Evolutionary conservation across 495 filamentous ascomycete species (phyloP).

Genomic region (Penicillium roqueforti): DNA sequence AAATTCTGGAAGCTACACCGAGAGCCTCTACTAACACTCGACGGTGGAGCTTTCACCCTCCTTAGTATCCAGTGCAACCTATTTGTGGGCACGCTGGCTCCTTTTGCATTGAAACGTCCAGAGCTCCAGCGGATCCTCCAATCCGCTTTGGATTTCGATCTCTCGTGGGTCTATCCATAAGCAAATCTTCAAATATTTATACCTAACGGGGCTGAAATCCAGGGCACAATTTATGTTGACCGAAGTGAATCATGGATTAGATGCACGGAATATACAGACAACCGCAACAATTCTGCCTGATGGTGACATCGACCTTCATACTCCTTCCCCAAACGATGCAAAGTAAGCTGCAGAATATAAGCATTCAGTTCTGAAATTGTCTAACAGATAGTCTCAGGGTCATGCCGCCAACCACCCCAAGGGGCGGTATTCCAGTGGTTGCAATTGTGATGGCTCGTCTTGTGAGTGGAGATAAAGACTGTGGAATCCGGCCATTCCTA

Average conservation of each 20-base stretch:
- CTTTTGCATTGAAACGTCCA: slow-evolving; percentile 22
- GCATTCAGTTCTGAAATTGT: not conserved
- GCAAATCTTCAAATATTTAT: not conserved
- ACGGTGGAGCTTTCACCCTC: slow-evolving; percentile 21
- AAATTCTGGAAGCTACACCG: slow-evolving; percentile 21
- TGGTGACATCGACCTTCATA: slow-evolving; percentile 32
- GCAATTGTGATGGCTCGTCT: slow-evolving; percentile 36
- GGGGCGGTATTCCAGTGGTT: slow-evolving; percentile 22
- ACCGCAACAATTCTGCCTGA: slow-evolving; percentile 27
- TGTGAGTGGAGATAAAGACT: slow-evolving; percentile 22
- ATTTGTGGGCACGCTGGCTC: slow-evolving; percentile 33
- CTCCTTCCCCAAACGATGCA: slow-evolving; percentile 8
- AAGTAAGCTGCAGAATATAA: not conserved
- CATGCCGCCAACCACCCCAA: slow-evolving; percentile 35
- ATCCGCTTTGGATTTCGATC: slow-evolving; percentile 26
- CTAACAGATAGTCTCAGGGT: slow-evolving; percentile 13
- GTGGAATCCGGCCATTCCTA: slow-evolving; percentile 34
- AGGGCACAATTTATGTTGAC: slow-evolving; percentile 36
- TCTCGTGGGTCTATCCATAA: slow-evolving; percentile 15
- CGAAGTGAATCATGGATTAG: slow-evolving; percentile 36
- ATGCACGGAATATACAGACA: slow-evolving; percentile 37
- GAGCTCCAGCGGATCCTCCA: slow-evolving; percentile 26
- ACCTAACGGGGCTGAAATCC: not conserved
- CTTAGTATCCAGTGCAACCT: slow-evolving; percentile 36
- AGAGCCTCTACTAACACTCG: slow-evolving; percentile 11